Evolutionary conservation across 2,329 filamentous ascomycete species (phyloP).

Genomic region (Calonectria naviculata): DNA sequence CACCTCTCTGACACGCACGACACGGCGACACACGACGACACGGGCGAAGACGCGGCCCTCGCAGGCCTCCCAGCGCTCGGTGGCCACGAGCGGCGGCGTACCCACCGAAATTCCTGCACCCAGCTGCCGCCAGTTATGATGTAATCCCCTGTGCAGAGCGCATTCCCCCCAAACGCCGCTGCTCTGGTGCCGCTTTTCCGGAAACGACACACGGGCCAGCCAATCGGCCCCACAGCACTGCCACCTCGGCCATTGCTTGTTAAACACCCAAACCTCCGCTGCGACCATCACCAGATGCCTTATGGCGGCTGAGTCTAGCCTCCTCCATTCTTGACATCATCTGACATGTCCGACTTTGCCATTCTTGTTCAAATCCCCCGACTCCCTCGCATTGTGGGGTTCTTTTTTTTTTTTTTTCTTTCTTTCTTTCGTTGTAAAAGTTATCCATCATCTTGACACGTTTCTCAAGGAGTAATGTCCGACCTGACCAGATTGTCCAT

Average conservation of each 20-base stretch:
- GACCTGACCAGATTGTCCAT: no score
- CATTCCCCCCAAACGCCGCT: neutral
- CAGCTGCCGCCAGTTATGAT: neutral
- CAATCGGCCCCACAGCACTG: neutral
- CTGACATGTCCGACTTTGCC: neutral
- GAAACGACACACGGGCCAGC: neutral
- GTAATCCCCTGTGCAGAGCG: neutral
- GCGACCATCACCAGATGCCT: neutral
- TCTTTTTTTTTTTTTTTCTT: neutral
- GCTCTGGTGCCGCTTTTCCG: constrained; percentile 18
- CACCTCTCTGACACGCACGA: neutral
- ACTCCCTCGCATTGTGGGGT: neutral
- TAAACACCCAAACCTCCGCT: constrained; percentile 1
- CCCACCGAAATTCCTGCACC: neutral
- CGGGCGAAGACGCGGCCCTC: no score
- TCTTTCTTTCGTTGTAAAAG: neutral
- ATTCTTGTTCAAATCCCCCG: neutral
- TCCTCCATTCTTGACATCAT: constrained; percentile 2
- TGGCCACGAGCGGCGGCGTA: neutral
- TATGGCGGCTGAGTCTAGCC: neutral
- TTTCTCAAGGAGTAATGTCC: neutral
- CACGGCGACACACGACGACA: no score
- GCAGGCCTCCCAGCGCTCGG: neutral
- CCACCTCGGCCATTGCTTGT: neutral
- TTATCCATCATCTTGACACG: neutral